Evolutionary conservation across 305 asterid species (phyloP).

Genomic region (Rubia occidens): DNA sequence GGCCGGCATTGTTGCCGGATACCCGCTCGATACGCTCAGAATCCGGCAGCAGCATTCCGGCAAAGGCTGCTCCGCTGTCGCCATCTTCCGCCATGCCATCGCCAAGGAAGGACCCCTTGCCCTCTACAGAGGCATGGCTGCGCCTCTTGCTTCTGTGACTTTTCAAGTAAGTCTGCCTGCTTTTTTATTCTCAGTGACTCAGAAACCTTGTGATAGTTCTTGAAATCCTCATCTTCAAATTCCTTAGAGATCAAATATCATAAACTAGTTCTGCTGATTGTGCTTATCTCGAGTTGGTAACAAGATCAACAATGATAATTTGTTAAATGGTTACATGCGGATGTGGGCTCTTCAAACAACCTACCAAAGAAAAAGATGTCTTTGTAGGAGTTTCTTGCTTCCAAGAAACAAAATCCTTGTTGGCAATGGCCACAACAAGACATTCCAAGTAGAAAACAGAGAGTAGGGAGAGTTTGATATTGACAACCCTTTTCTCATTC

Average conservation of each 20-base stretch:
- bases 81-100: slow-evolving; percentile 41
- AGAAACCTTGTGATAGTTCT: background rate
- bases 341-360: background rate
- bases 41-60: slow-evolving; percentile 59
- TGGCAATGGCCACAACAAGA: background rate
- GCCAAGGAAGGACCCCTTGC: slow-evolving; percentile 50
- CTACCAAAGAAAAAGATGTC: background rate
- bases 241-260: background rate
- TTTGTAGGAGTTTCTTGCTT: background rate
- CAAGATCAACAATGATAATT: background rate
- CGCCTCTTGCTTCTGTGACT: slow-evolving; percentile 65
- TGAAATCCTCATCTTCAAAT: background rate
- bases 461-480: background rate
- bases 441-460: no score
- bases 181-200: background rate
- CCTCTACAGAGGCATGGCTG: slow-evolving; percentile 79
- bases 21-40: slow-evolving; percentile 74
- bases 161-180: slow-evolving; percentile 42
- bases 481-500: slow-evolving; percentile 6
- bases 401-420: slow-evolving; percentile 17
- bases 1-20: slow-evolving; percentile 61
- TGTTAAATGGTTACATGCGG: background rate
- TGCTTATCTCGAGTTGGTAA: background rate
- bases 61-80: slow-evolving; percentile 43
- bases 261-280: background rate